phyloP scores from a whole-genome alignment of 768 basidiomycete species.

The Kockovaella imperatae region DNA sequence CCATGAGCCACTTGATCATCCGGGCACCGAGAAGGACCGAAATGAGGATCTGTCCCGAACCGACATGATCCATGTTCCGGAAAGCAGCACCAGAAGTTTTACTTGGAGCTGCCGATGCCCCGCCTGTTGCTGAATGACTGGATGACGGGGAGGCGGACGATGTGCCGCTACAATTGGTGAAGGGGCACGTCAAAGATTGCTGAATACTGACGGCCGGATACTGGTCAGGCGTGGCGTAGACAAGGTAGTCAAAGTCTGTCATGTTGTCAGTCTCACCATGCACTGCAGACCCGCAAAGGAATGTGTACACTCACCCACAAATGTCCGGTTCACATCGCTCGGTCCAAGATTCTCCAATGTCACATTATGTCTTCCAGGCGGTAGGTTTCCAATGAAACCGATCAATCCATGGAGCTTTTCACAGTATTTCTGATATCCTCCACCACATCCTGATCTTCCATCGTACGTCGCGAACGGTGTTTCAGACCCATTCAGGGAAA shows the following conservation, averaged over 20 bases:
- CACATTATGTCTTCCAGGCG: slow-evolving; percentile 27
- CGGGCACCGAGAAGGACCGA: too few relatives aligned
- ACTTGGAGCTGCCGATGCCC: too few relatives aligned
- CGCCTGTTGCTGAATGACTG: too few relatives aligned
- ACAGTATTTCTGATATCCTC: slow-evolving; percentile 30
- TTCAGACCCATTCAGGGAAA: slow-evolving; percentile 30
- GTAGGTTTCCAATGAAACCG: slow-evolving; percentile 21
- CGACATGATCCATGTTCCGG: too few relatives aligned
- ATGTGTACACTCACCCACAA: slow-evolving; percentile 29
- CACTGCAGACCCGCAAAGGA: neutral
- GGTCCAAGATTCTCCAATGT: slow-evolving; percentile 32
- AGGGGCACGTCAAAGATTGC: slow-evolving; percentile 5
- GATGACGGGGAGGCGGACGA: too few relatives aligned
- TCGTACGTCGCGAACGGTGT: slow-evolving; percentile 15
- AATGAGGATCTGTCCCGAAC: too few relatives aligned
- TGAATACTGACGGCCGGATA: neutral
- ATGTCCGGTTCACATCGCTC: slow-evolving; percentile 16
- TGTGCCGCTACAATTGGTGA: slow-evolving; percentile 2
- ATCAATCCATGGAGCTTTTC: slow-evolving; percentile 42
- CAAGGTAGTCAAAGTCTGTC: slow-evolving; percentile 25
- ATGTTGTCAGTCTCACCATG: too few relatives aligned
- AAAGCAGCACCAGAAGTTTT: too few relatives aligned
- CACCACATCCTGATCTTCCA: slow-evolving; percentile 35
- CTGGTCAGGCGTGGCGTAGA: slow-evolving; percentile 12
- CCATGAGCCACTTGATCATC: too few relatives aligned